phyloP scores from a whole-genome alignment of 75 land plant species.

The Isoetes taiwanensis region DNA sequence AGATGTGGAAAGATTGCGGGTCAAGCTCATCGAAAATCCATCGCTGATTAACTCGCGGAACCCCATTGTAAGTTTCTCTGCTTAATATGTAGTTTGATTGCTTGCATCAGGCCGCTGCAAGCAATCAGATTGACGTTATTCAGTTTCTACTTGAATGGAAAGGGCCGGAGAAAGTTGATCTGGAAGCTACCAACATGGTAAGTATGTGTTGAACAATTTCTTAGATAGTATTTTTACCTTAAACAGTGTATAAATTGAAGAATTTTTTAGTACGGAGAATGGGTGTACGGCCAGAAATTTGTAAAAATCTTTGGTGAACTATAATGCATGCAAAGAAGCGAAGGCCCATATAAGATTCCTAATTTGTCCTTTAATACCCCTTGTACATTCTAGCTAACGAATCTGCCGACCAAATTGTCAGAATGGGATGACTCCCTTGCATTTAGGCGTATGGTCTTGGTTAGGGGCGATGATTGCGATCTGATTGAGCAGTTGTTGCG shows the following conservation, averaged over 20 bases:
- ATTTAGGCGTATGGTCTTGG: background rate
- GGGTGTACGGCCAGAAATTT: background rate
- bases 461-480: no score
- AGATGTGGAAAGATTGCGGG: background rate
- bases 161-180: slow-evolving; percentile 54
- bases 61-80: background rate
- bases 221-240: no score
- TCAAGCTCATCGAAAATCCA: background rate
- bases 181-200: slow-evolving; percentile 91
- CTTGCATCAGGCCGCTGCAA: slow-evolving; percentile 68
- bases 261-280: slow-evolving; percentile 5
- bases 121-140: slow-evolving; percentile 45
- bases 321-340: slow-evolving; percentile 4
- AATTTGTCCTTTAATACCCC: background rate
- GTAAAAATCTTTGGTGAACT: background rate
- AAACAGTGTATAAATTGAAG: no score
- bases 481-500: no score
- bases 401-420: background rate
- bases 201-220: background rate
- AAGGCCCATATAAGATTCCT: no score
- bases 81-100: background rate
- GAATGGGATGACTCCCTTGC: slow-evolving; percentile 8
- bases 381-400: background rate
- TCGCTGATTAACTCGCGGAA: slow-evolving; percentile 7
- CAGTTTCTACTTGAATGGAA: slow-evolving; percentile 54